Conservation (phyloP, 345 rosid species). For the Rhodamnia argentea region DNA sequence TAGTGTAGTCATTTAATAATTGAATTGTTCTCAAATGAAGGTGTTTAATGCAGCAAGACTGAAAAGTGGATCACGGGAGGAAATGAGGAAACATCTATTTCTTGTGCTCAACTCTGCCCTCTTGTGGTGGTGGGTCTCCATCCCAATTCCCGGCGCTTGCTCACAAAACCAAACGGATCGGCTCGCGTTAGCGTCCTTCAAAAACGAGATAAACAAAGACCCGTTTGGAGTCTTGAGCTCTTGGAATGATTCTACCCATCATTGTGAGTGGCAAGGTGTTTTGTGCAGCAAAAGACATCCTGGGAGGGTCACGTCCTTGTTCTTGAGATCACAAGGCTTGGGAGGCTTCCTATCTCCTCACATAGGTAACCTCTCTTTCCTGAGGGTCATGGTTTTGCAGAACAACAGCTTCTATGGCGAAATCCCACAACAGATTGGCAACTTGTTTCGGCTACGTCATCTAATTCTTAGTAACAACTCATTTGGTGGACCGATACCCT, state of each 20-base stretch:
- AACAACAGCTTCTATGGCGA: accelerated
- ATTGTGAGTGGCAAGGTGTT: not conserved
- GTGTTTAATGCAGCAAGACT: not conserved
- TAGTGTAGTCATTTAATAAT: not conserved
- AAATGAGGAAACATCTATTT: not conserved
- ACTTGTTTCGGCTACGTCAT: accelerated
- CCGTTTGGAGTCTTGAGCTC: not conserved
- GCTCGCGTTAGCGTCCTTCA: accelerated
- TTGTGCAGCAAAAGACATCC: not conserved
- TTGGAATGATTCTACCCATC: not conserved
- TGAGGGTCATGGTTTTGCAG: accelerated
- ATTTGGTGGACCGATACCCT: not conserved
- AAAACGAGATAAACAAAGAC: not conserved
- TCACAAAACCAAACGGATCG: not conserved
- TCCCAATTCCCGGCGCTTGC: accelerated
- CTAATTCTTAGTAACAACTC: not conserved
- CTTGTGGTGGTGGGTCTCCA: not conserved
- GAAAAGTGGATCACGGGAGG: not conserved
- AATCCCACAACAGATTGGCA: not conserved
- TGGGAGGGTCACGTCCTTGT: not conserved
- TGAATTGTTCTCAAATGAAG: not conserved
- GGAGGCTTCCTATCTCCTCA: not conserved
- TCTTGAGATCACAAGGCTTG: not conserved
- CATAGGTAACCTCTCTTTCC: not conserved
- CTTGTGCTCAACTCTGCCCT: not conserved